Conservation (phyloP, 805 yeast genomes). For the Metschnikowia similis region DNA sequence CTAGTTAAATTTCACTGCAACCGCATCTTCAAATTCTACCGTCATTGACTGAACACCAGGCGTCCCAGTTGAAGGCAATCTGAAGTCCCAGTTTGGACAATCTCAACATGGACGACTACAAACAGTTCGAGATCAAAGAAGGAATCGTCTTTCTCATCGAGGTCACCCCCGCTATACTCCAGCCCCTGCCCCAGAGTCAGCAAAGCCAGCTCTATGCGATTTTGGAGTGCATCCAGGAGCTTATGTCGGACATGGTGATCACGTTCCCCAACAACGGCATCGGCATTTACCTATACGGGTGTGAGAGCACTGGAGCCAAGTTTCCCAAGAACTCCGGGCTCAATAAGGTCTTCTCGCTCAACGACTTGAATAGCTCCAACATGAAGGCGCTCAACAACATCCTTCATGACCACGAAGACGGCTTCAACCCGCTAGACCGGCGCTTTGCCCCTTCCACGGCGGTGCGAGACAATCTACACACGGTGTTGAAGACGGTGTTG, state of each 20-base stretch:
- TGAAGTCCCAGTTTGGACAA: neutral
- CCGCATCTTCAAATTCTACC: too few relatives aligned
- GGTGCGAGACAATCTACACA: slow-evolving; percentile 25
- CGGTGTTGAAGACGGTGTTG: slow-evolving; percentile 47
- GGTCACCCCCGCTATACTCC: slow-evolving; percentile 44
- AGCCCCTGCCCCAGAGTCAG: slow-evolving; percentile 32
- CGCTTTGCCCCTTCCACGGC: slow-evolving; percentile 12
- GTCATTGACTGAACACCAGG: too few relatives aligned
- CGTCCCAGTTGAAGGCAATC: too few relatives aligned
- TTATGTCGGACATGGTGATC: slow-evolving; percentile 63
- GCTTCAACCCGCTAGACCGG: slow-evolving; percentile 7
- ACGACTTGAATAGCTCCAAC: slow-evolving; percentile 50
- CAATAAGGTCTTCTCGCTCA: slow-evolving; percentile 46
- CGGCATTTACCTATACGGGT: slow-evolving; percentile 65
- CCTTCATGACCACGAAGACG: slow-evolving; percentile 39
- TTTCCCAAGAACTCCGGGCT: slow-evolving; percentile 39
- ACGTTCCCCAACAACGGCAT: slow-evolving; percentile 65
- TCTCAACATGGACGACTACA: slow-evolving; percentile 17
- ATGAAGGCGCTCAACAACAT: slow-evolving; percentile 55
- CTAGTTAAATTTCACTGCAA: too few relatives aligned
- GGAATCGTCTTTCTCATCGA: slow-evolving; percentile 64
- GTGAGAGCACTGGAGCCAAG: slow-evolving; percentile 26
- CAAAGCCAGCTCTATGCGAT: slow-evolving; percentile 48
- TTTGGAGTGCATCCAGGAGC: slow-evolving; percentile 52
- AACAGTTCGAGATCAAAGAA: slow-evolving; percentile 51